Conservation (phyloP, 352 stramenopile genomes). For the Phytophthora syringae region DNA sequence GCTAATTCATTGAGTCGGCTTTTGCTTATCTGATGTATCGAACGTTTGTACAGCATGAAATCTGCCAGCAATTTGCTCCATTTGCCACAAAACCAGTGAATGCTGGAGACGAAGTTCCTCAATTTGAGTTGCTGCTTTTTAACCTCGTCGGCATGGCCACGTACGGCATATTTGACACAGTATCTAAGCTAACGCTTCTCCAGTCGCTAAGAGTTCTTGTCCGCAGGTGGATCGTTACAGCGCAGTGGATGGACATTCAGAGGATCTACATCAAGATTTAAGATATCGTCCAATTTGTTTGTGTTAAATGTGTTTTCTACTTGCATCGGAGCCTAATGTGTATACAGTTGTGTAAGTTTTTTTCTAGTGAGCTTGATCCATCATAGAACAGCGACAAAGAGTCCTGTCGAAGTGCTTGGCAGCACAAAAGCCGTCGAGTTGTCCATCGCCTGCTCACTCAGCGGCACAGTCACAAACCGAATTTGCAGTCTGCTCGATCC, state of each 20-base stretch:
- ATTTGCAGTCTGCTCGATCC: conserved; percentile 25
- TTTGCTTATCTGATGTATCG: neutral
- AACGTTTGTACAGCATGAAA: conserved; percentile 52
- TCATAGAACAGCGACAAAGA: conserved; percentile 33
- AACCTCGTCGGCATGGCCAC: conserved; percentile 50
- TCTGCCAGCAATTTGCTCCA: conserved; percentile 55
- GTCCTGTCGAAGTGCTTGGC: conserved; percentile 4
- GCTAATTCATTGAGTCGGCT: neutral
- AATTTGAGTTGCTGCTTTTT: conserved; percentile 48
- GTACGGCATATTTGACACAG: conserved; percentile 12
- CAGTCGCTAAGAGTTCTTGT: neutral
- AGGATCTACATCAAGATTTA: conserved; percentile 33
- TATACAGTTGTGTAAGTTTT: too few species aligned
- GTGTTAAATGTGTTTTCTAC: neutral
- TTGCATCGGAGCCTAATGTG: conserved; percentile 6
- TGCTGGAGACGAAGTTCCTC: conserved; percentile 14
- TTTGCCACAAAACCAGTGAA: conserved; percentile 44
- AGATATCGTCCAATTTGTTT: neutral
- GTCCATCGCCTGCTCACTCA: conserved; percentile 6
- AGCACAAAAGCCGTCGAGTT: conserved; percentile 4
- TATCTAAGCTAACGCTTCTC: too few species aligned
- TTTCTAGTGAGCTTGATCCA: neutral
- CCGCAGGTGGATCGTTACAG: conserved; percentile 30
- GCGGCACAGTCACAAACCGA: conserved; percentile 21
- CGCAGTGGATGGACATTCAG: conserved; percentile 34